Evolutionary conservation across 2,329 filamentous ascomycete genomes (phyloP).

Genomic region (Harringtonia lauricola): DNA sequence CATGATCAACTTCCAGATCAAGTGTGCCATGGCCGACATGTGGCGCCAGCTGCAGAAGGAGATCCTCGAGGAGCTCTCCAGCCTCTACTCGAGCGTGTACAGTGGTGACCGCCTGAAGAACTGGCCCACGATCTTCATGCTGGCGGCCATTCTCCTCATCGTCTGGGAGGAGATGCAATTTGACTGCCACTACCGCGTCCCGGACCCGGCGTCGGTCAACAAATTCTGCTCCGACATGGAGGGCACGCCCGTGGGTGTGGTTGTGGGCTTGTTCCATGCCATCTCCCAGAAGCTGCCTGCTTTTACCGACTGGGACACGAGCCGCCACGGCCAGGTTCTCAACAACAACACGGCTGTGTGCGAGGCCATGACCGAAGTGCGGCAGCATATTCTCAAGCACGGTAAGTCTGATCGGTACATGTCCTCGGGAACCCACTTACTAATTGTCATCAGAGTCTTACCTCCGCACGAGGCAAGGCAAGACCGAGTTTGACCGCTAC

Average conservation of each 20-base stretch:
- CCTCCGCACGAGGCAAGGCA: slow-evolving; percentile 63
- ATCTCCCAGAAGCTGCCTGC: slow-evolving; percentile 93
- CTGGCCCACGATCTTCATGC: slow-evolving; percentile 98
- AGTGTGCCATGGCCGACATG: slow-evolving; percentile 93
- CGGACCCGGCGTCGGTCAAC: slow-evolving; percentile 70
- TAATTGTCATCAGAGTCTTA: slow-evolving; percentile 58
- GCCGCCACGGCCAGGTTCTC: slow-evolving; percentile 80
- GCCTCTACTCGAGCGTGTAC: slow-evolving; percentile 94
- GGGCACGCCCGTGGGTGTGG: slow-evolving; percentile 87
- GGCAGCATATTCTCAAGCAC: slow-evolving; percentile 84
- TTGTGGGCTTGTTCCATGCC: slow-evolving; percentile 92
- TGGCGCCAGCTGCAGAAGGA: slow-evolving; percentile 97
- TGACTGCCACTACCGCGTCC: slow-evolving; percentile 90
- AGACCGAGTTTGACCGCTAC: slow-evolving; percentile 71
- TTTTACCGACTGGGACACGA: slow-evolving; percentile 88
- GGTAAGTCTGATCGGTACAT: slow-evolving; percentile 67
- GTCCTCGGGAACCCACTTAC: too few relatives aligned
- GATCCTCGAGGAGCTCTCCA: slow-evolving; percentile 84
- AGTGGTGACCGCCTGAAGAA: slow-evolving; percentile 96
- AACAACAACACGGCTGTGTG: slow-evolving; percentile 88
- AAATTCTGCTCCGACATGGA: slow-evolving; percentile 98
- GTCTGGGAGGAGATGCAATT: slow-evolving; percentile 99
- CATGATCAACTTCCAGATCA: slow-evolving; percentile 99
- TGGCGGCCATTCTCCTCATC: slow-evolving; percentile 81
- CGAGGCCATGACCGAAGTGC: slow-evolving; percentile 92